These are phyloP conservation scores for Ramaria sp. DNA, from an alignment of 768 basidiomycete species.

Conservation along the genomic window DNA sequence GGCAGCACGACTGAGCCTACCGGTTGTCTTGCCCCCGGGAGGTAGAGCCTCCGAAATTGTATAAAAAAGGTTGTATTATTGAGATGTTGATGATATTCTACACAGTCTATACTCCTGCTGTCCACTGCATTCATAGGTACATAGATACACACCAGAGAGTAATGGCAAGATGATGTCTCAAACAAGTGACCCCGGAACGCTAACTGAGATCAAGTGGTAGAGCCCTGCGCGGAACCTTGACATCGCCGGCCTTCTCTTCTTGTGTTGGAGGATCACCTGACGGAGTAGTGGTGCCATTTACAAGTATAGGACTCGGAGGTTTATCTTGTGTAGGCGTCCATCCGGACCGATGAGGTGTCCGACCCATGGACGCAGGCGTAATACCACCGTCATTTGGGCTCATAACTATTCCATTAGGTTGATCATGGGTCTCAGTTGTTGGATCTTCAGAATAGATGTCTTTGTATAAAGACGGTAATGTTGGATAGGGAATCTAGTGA, in stretches of 20 bases:
- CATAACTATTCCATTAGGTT: background rate
- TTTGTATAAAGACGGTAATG: constrained; percentile 11
- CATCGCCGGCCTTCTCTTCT: background rate
- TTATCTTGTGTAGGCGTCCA: background rate
- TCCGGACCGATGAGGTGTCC: constrained; percentile 4
- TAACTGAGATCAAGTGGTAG: constrained; percentile 1
- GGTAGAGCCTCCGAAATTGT: background rate
- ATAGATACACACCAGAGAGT: background rate
- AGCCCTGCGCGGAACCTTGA: background rate
- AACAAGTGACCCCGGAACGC: background rate
- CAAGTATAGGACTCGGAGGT: background rate
- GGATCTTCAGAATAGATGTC: constrained; percentile 15
- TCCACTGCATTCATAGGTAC: background rate
- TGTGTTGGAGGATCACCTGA: background rate
- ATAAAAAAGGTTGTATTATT: background rate
- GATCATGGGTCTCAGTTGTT: background rate
- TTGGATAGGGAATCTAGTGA: constrained; percentile 20
- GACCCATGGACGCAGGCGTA: constrained; percentile 8
- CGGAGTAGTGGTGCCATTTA: background rate
- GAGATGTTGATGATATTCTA: background rate
- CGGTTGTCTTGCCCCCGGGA: too few species aligned
- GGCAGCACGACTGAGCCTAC: too few species aligned
- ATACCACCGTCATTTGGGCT: constrained; percentile 5
- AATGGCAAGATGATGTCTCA: background rate
- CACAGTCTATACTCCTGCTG: background rate